Evolutionary conservation across 2,329 filamentous ascomycete species (phyloP).

Genomic region (Diaporthe humulicola): DNA sequence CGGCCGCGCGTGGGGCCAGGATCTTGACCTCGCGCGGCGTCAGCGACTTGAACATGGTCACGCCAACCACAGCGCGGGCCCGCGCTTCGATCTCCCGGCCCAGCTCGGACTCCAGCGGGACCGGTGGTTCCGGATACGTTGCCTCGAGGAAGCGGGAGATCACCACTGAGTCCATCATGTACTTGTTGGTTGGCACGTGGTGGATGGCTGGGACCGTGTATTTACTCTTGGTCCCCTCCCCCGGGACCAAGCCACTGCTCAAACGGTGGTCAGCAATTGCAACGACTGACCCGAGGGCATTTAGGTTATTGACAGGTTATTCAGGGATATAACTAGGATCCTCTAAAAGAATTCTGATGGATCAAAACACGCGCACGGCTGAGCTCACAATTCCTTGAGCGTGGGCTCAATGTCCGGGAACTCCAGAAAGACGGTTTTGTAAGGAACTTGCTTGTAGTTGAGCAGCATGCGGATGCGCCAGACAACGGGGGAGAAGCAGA

Average conservation of each 20-base stretch:
- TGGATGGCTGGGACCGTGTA: conserved; percentile 59
- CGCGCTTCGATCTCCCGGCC: neutral
- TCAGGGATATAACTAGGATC: too few species aligned
- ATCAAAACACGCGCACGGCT: neutral
- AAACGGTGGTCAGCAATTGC: neutral
- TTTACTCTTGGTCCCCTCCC: conserved; percentile 38
- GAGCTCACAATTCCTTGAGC: neutral
- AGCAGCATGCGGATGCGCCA: conserved; percentile 17
- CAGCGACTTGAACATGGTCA: conserved; percentile 48
- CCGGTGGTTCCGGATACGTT: conserved; percentile 52
- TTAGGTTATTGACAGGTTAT: too few species aligned
- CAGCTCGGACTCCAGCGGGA: conserved; percentile 41
- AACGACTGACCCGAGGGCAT: too few species aligned
- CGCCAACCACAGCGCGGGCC: conserved; percentile 42
- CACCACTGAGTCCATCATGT: conserved; percentile 55
- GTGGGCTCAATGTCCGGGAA: conserved; percentile 18
- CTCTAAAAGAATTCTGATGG: too few species aligned
- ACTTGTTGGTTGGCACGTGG: conserved; percentile 53
- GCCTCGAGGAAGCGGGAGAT: conserved; percentile 57
- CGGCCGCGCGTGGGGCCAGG: conserved; percentile 51
- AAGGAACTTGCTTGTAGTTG: conserved; percentile 18
- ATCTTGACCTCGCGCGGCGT: conserved; percentile 54
- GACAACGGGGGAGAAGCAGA: conserved; percentile 5
- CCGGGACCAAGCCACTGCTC: neutral
- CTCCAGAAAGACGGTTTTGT: neutral